phyloP scores from a whole-genome alignment of 306 rosid genomes.

The Geum urbanum region DNA sequence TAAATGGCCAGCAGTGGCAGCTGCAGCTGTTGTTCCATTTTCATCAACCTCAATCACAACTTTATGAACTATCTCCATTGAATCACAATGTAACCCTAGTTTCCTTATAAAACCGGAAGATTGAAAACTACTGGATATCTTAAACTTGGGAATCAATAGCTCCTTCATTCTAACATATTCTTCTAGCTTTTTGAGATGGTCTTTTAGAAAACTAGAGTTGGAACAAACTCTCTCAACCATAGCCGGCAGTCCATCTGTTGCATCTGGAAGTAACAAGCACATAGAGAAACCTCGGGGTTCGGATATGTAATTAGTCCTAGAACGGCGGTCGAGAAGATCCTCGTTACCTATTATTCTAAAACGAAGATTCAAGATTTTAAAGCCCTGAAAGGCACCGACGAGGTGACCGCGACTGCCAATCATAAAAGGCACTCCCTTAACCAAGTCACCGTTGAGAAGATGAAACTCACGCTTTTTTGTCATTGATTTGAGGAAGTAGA shows the following conservation, averaged over 20 bases:
- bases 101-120: not conserved
- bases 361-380: not conserved
- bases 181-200: not conserved
- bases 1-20: not conserved
- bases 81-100: slow-evolving; percentile 24
- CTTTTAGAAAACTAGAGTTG: slow-evolving; percentile 7
- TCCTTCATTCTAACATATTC: not conserved
- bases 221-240: not conserved
- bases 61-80: slow-evolving; percentile 7
- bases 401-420: not conserved
- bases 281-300: slow-evolving; percentile 3
- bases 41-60: slow-evolving; percentile 23
- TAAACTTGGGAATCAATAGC: slow-evolving; percentile 28
- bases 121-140: slow-evolving; percentile 11
- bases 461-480: not conserved
- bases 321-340: too few relatives aligned
- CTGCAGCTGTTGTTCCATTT: slow-evolving; percentile 25
- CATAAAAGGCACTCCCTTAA: not conserved
- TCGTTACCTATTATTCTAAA: too few relatives aligned
- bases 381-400: not conserved
- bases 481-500: not conserved
- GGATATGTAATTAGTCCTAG: too few relatives aligned
- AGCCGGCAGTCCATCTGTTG: slow-evolving; percentile 20
- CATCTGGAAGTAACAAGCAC: slow-evolving; percentile 32
- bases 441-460: not conserved